Conservation (phyloP, 2,329 filamentous ascomycete genomes). For the Nigrospora sphaerica region DNA sequence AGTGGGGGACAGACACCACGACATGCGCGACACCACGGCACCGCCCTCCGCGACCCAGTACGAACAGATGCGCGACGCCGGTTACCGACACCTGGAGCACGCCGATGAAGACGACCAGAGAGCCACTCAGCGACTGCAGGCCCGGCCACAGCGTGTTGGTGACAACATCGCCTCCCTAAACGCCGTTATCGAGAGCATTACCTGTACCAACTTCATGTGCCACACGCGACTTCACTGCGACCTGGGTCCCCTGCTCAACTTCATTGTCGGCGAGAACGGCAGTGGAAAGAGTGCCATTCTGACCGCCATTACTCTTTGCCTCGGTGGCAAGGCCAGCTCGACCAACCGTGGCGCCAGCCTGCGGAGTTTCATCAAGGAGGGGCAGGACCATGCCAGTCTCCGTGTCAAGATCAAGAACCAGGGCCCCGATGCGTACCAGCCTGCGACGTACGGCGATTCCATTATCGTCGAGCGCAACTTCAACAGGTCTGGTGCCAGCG, state of each 20-base stretch:
- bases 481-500: constrained; percentile 62
- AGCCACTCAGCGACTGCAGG: constrained; percentile 56
- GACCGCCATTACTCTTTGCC: constrained; percentile 84
- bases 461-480: constrained; percentile 93
- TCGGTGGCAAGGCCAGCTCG: constrained; percentile 88
- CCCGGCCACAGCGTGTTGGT: constrained; percentile 39
- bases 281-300: constrained; percentile 96
- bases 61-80: constrained; percentile 51
- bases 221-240: constrained; percentile 74
- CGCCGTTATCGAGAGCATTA: constrained; percentile 82
- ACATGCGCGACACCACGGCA: constrained; percentile 16
- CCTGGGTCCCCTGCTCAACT: constrained; percentile 93
- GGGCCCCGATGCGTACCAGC: constrained; percentile 77
- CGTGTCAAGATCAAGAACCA: constrained; percentile 86
- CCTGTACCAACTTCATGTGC: constrained; percentile 94
- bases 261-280: constrained; percentile 95
- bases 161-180: constrained; percentile 73
- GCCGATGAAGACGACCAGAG: constrained; percentile 53
- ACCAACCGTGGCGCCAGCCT: constrained; percentile 89
- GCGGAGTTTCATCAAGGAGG: constrained; percentile 87
- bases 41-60: constrained; percentile 50
- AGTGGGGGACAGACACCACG: constrained; percentile 20
- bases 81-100: constrained; percentile 50
- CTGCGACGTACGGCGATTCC: constrained; percentile 71
- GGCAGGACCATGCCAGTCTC: constrained; percentile 67